Evolutionary conservation across 2,329 filamentous ascomycete species (phyloP).

Genomic region (Colletotrichum tamarilloi): DNA sequence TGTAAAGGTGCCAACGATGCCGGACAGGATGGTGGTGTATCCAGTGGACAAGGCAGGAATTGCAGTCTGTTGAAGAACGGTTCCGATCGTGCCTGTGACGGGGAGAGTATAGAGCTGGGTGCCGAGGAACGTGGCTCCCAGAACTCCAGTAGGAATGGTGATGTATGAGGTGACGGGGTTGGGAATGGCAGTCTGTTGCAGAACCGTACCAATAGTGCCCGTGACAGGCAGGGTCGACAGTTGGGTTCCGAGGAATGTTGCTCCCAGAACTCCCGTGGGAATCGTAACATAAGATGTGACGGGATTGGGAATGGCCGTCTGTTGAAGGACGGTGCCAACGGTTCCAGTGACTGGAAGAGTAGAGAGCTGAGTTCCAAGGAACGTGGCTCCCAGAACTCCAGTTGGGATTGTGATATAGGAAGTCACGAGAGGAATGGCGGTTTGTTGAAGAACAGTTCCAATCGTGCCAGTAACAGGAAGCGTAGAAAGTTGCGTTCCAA

Average conservation of each 20-base stretch:
- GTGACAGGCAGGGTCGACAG: background rate
- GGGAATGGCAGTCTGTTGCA: background rate
- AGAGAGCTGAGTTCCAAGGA: background rate
- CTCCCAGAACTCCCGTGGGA: background rate
- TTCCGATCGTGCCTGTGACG: background rate
- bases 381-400: background rate
- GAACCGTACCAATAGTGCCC: background rate
- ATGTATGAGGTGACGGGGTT: background rate
- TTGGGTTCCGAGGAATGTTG: background rate
- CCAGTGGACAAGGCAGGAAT: background rate
- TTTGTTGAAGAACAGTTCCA: background rate
- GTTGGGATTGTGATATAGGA: background rate
- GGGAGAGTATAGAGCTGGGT: background rate
- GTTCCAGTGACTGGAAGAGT: background rate
- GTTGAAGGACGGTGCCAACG: background rate
- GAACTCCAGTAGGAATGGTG: background rate
- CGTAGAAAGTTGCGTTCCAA: background rate
- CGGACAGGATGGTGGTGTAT: conserved; percentile 2
- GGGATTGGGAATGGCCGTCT: background rate
- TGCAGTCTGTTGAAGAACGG: background rate
- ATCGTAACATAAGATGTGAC: background rate
- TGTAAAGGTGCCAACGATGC: background rate
- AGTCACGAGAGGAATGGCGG: background rate
- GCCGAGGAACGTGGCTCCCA: background rate
- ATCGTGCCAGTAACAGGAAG: background rate